Evolutionary conservation across 352 stramenopile genomes (phyloP).

Genomic region (Phytopythium mirpurense): DNA sequence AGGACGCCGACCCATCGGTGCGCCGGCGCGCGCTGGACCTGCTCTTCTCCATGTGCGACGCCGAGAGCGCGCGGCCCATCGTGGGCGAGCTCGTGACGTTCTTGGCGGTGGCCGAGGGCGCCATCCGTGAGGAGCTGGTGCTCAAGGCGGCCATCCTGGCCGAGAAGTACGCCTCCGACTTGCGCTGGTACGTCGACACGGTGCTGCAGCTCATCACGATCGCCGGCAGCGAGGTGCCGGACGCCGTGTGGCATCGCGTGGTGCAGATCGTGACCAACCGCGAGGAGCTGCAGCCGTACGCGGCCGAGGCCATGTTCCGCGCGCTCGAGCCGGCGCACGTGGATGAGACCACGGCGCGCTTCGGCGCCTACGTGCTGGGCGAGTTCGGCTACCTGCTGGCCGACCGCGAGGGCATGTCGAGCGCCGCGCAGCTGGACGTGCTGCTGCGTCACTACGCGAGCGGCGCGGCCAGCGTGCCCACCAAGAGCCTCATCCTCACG

Average conservation of each 20-base stretch:
- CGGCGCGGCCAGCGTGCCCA: conserved; percentile 67
- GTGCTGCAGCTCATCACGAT: conserved; percentile 97
- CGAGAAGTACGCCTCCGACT: conserved; percentile 96
- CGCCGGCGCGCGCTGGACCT: conserved; percentile 94
- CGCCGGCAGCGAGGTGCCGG: conserved; percentile 89
- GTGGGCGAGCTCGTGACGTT: conserved; percentile 96
- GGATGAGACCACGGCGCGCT: conserved; percentile 94
- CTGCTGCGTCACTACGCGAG: conserved; percentile 93
- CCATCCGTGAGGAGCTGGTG: conserved; percentile 95
- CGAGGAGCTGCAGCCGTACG: conserved; percentile 94
- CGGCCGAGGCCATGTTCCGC: conserved; percentile 92
- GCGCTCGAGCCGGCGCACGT: conserved; percentile 91
- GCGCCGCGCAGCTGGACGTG: conserved; percentile 93
- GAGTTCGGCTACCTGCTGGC: conserved; percentile 97
- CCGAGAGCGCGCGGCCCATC: conserved; percentile 93
- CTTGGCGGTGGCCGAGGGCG: conserved; percentile 89
- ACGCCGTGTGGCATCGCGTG: conserved; percentile 98
- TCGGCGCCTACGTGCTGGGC: conserved; percentile 94
- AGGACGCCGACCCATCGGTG: conserved; percentile 96
- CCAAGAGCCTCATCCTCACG: conserved; percentile 92
- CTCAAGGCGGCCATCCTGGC: conserved; percentile 98
- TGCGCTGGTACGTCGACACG: conserved; percentile 97
- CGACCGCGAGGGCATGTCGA: conserved; percentile 85
- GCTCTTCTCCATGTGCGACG: conserved; percentile 98
- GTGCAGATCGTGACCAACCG: conserved; percentile 99